Percentiles rank a stretch among this genome's conserved stretches.
Conservation (phyloP, 768 basidiomycete species). For the Termitomyces sp. region DNA sequence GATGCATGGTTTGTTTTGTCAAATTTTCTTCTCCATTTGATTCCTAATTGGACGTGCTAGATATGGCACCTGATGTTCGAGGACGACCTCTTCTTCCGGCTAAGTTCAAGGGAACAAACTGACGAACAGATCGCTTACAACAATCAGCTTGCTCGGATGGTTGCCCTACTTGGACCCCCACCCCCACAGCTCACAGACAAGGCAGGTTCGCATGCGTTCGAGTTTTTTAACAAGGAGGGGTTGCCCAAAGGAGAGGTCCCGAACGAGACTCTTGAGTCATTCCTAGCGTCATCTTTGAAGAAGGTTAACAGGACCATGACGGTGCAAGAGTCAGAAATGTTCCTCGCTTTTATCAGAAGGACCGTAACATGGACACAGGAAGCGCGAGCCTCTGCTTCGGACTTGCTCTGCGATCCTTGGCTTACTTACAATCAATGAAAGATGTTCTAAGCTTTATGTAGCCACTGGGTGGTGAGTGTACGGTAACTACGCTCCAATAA, state of each 20-base stretch:
- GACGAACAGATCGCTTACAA: not conserved
- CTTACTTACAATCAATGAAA: no score
- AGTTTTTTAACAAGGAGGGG: slow-evolving; percentile 1
- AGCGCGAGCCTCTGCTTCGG: not conserved
- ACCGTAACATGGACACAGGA: not conserved
- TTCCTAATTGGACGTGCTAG: not conserved
- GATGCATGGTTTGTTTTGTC: not conserved
- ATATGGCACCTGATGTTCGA: not conserved
- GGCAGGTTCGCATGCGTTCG: not conserved
- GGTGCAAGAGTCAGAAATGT: not conserved
- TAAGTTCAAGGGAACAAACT: not conserved
- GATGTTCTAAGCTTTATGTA: no score
- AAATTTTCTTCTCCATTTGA: not conserved
- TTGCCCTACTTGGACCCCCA: not conserved
- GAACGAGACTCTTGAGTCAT: not conserved
- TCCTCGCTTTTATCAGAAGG: not conserved
- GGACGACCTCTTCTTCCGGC: not conserved
- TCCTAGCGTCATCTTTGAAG: not conserved
- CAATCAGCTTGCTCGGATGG: slow-evolving; percentile 1
- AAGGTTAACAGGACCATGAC: not conserved
- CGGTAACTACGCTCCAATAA: no score
- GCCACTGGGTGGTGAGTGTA: no score
- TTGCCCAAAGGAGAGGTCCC: not conserved
- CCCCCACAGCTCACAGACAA: not conserved
- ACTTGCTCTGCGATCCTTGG: not conserved